A percentile compares a stretch with the other conserved stretches of the same genome.
Evolutionary conservation across 1,284 basidiomycete species (phyloP).

Genomic region (Mixia osmundae): DNA sequence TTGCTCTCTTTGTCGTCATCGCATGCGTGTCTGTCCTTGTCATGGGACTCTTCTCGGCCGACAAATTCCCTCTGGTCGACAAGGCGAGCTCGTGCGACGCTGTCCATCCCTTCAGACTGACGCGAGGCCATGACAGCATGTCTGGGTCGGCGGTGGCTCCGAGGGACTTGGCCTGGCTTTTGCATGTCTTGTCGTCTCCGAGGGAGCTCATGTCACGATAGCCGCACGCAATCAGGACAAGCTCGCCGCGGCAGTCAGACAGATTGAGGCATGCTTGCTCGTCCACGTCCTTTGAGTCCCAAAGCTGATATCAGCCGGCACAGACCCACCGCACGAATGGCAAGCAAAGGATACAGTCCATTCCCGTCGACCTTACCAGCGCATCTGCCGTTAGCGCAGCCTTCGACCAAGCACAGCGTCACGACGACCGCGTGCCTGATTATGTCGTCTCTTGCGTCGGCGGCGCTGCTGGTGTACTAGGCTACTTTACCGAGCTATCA

Average conservation of each 20-base stretch:
- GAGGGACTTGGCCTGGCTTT: conserved; percentile 52
- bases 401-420: conserved; percentile 33
- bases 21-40: no score
- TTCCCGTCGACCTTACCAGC: conserved; percentile 37
- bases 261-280: conserved; percentile 33
- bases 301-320: not conserved
- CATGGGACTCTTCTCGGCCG: conserved; percentile 2
- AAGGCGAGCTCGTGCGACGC: conserved; percentile 1
- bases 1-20: no score
- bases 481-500: conserved; percentile 45
- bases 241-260: conserved; percentile 33
- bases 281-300: not conserved
- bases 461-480: conserved; percentile 27
- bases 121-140: no score
- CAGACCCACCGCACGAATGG: conserved; percentile 24
- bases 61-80: conserved; percentile 5
- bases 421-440: conserved; percentile 38
- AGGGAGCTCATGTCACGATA: conserved; percentile 57
- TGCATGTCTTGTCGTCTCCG: conserved; percentile 39
- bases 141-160: conserved; percentile 55
- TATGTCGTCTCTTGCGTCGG: conserved; percentile 59
- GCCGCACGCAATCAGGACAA: conserved; percentile 44
- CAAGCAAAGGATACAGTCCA: conserved; percentile 34
- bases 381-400: conserved; percentile 32
- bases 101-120: not conserved